phyloP scores from a whole-genome alignment of 352 stramenopile genomes.

The Phytophthora citrophthora region DNA sequence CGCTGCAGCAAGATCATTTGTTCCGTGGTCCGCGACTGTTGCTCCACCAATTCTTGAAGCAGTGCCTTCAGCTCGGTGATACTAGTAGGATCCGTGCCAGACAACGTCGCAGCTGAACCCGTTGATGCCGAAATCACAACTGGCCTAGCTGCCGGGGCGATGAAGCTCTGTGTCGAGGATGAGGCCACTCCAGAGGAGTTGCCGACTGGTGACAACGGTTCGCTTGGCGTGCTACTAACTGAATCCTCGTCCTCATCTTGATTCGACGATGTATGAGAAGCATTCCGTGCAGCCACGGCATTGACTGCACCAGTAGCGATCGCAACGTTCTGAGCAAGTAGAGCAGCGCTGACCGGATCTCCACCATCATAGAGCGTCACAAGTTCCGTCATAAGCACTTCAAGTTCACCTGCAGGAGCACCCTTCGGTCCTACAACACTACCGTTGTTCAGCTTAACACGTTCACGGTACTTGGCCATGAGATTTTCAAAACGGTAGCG shows the following conservation, averaged over 20 bases:
- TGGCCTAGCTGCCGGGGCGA: slow-evolving; percentile 5
- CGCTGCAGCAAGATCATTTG: slow-evolving; percentile 38
- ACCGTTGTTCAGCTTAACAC: slow-evolving; percentile 40
- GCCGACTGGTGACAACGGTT: slow-evolving; percentile 16
- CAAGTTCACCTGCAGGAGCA: slow-evolving; percentile 35
- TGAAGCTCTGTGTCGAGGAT: slow-evolving; percentile 22
- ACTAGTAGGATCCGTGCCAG: slow-evolving; percentile 12
- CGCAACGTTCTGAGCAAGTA: slow-evolving; percentile 33
- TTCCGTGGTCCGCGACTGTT: slow-evolving; percentile 30
- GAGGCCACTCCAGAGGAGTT: slow-evolving; percentile 3
- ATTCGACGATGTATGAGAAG: slow-evolving; percentile 6
- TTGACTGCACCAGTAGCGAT: slow-evolving; percentile 19
- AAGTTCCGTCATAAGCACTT: slow-evolving; percentile 43
- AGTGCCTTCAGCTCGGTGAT: slow-evolving; percentile 34
- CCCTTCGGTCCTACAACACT: slow-evolving; percentile 33
- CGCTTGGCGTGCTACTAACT: slow-evolving; percentile 17
- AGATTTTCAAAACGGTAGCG: slow-evolving; percentile 48
- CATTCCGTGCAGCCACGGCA: slow-evolving; percentile 1
- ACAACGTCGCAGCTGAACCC: slow-evolving; percentile 8
- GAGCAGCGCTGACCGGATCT: slow-evolving; percentile 29
- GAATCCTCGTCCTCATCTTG: slow-evolving; percentile 32
- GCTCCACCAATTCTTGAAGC: slow-evolving; percentile 38
- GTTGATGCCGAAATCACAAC: not conserved
- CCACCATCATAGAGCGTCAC: slow-evolving; percentile 36
- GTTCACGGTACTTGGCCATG: slow-evolving; percentile 38